These are phyloP conservation scores for Strigomonas culicis DNA, from an alignment of 208 protist genomes.

Conservation along the genomic window DNA sequence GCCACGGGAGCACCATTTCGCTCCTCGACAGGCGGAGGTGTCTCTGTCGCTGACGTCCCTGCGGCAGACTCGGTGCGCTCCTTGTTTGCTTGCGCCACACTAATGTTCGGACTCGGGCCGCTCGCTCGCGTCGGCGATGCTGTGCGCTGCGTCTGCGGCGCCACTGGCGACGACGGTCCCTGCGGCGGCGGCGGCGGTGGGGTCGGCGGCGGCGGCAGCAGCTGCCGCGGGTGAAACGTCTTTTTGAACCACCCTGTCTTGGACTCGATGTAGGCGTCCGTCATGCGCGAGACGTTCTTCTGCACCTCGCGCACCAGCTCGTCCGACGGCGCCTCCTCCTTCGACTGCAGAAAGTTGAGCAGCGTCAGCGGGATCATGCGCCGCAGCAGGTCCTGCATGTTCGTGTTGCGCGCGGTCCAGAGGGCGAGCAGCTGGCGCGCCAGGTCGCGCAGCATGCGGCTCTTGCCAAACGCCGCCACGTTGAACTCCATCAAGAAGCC, in stretches of 20 bases:
- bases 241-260: conserved; percentile 81
- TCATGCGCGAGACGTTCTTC: conserved; percentile 60
- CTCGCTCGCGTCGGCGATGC: too few species aligned
- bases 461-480: conserved; percentile 64
- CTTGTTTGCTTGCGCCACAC: too few species aligned
- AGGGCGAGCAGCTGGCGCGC: conserved; percentile 77
- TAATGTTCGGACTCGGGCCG: too few species aligned
- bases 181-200: too few species aligned
- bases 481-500: conserved; percentile 88
- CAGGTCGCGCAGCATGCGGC: conserved; percentile 70
- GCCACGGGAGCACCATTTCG: background rate
- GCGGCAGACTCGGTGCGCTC: too few species aligned
- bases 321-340: conserved; percentile 40
- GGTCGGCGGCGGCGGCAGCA: conserved; percentile 8
- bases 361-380: conserved; percentile 86
- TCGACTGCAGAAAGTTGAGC: conserved; percentile 79
- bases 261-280: conserved; percentile 43
- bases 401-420: conserved; percentile 78
- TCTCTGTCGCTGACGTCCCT: too few species aligned
- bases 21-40: too few species aligned
- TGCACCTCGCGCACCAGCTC: conserved; percentile 47
- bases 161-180: background rate
- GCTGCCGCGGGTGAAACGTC: conserved; percentile 57
- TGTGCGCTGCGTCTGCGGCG: background rate
- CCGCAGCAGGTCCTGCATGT: conserved; percentile 83